Conservation (phyloP, 352 stramenopile genomes). For the Phytophthora cryptogea region DNA sequence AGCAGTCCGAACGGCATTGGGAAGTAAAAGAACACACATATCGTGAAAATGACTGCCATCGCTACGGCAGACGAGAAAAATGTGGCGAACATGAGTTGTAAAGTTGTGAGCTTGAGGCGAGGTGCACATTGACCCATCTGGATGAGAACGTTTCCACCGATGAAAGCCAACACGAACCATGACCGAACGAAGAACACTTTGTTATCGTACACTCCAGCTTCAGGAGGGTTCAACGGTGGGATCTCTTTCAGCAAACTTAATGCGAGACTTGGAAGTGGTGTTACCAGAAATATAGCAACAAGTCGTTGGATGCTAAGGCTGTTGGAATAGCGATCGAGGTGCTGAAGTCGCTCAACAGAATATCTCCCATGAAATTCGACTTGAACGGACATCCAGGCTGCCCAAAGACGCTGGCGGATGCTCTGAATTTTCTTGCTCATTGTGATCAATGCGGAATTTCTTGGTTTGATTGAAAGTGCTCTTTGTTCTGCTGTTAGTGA, state of each 20-base stretch:
- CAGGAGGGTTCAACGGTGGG: conserved; percentile 15
- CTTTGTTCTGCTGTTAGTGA: background rate
- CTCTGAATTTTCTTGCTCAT: conserved; percentile 5
- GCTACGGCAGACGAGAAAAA: conserved; percentile 8
- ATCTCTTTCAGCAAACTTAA: conserved; percentile 25
- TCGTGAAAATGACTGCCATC: conserved; percentile 7
- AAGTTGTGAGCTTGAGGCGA: conserved; percentile 15
- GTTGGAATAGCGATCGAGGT: conserved; percentile 9
- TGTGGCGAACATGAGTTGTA: conserved; percentile 8
- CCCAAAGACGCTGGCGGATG: conserved; percentile 4
- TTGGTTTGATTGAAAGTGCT: background rate
- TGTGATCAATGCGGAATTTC: background rate
- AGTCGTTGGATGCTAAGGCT: conserved; percentile 4
- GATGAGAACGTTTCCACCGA: conserved; percentile 14
- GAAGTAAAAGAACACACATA: conserved; percentile 34
- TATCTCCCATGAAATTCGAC: conserved; percentile 38
- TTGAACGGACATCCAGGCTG: conserved; percentile 26
- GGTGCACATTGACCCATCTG: conserved; percentile 28
- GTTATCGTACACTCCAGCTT: conserved; percentile 22
- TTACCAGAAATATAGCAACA: conserved; percentile 12
- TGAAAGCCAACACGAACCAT: conserved; percentile 21
- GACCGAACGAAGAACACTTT: conserved; percentile 18
- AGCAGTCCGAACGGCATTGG: conserved; percentile 47
- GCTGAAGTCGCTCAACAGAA: conserved; percentile 28
- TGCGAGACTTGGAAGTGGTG: conserved; percentile 19